Evolutionary conservation across 2,329 filamentous ascomycete species (phyloP).

Genomic region (Ceratocystis huliohia): DNA sequence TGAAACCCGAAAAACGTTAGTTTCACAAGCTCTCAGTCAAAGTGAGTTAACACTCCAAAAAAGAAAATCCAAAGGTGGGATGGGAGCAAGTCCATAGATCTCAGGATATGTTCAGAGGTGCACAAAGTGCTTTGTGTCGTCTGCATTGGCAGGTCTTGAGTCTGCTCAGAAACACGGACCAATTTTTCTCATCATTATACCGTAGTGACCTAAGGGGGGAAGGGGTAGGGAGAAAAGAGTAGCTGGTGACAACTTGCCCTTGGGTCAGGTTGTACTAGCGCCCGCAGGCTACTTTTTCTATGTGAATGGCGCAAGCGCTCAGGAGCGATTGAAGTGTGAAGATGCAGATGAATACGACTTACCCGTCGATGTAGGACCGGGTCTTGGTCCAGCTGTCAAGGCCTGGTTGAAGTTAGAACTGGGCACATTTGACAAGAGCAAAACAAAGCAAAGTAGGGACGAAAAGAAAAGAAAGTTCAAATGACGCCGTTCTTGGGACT

Average conservation of each 20-base stretch:
- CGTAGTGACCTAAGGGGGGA: neutral
- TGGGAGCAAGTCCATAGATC: neutral
- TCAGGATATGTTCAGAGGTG: conserved; percentile 52
- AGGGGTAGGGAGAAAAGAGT: neutral
- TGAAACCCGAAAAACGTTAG: conserved; percentile 25
- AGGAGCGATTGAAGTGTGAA: neutral
- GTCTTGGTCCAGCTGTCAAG: conserved; percentile 63
- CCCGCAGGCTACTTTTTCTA: conserved; percentile 6
- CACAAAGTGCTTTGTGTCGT: conserved; percentile 55
- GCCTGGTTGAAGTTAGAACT: conserved; percentile 33
- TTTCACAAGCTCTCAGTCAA: neutral
- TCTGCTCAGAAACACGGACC: conserved; percentile 93
- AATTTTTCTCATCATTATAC: conserved; percentile 63
- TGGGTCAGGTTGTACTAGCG: neutral
- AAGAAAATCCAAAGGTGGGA: neutral
- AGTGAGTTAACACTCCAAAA: neutral
- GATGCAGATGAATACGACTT: conserved; percentile 33
- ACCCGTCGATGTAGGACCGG: conserved; percentile 74
- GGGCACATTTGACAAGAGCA: conserved; percentile 20
- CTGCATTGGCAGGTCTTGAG: conserved; percentile 82
- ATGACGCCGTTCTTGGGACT: conserved; percentile 23
- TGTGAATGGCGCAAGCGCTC: neutral
- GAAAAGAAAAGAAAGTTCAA: conserved; percentile 20
- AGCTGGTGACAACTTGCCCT: neutral
- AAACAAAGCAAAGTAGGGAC: conserved; percentile 17